Evolutionary conservation across 441 rosid genomes (phyloP), one percentile per base, ranked within the genome.

Genomic region (Hura crepitans): DNA sequence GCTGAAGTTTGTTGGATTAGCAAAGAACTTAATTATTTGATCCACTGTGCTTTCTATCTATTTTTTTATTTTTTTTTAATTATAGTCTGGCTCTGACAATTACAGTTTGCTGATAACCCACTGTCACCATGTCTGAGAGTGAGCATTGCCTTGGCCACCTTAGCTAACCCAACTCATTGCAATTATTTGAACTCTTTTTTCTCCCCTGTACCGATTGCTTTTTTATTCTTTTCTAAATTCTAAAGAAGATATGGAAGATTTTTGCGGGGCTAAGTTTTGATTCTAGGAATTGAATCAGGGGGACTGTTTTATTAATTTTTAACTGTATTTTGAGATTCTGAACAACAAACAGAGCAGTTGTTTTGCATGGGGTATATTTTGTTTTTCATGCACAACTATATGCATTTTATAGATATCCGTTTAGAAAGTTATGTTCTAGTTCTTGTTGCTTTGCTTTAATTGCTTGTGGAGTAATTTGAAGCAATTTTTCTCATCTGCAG

Each of bases 401-500:
- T 66, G 61, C 33, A 18, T 25, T 53, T 66, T 11, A 35, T 53
- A 4, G 13, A 23, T 15, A 35, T 43, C 43, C 43, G 23, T 49
- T 27, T 68, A 11, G 33, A 39, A 43, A 27, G 14, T 65, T 6
- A 18, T 46, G 9, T 46, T 2, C 10, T 50, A 5, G 27, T 25
- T 49, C 25, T 15, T 55, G 50, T 55, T 59, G 37, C 51, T 42
- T 55, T 55, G 42, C 31, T 62, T 57, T 56, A 28, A 55, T 66
- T 47, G 11, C 51, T 46, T 59, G 23, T 70, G 61, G 42, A 66
- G 62, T 33, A 66, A 63, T 23, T 69, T 79, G 63, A 79, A 20
- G 56, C 51, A 28, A 56, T 25, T 23, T 64, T 70, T 68, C 63
- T 46, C 28, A 62, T 83, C 37, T 77, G 86, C 97, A 94, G 99